phyloP scores from a whole-genome alignment of 2,329 filamentous ascomycete species.

The Cercospora zeina region DNA sequence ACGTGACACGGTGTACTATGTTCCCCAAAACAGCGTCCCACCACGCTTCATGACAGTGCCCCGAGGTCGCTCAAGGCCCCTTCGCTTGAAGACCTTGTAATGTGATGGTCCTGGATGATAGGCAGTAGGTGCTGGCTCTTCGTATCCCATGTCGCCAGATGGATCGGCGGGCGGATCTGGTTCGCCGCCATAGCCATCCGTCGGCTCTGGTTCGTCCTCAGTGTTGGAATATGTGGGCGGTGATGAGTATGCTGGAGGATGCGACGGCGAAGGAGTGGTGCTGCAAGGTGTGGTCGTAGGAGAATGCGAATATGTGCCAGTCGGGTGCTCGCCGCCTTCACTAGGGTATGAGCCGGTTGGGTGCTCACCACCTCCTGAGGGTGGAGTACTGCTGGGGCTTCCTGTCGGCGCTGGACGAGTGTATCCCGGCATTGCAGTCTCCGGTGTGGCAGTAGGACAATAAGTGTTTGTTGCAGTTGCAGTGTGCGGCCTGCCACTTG shows the following conservation, averaged over 20 bases:
- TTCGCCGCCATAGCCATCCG: neutral
- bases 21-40: neutral
- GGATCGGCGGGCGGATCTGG: neutral
- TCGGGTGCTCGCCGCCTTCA: too few relatives aligned
- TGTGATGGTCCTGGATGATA: neutral
- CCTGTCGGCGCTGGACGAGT: too few relatives aligned
- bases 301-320: too few relatives aligned
- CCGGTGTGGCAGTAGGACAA: conserved; percentile 2
- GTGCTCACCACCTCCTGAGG: too few relatives aligned
- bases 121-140: neutral
- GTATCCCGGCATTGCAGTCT: neutral
- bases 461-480: conserved; percentile 7
- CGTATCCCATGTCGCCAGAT: neutral
- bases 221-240: too few relatives aligned
- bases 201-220: neutral
- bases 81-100: neutral
- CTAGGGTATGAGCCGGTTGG: too few relatives aligned
- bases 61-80: neutral
- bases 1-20: neutral
- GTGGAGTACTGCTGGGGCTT: too few relatives aligned
- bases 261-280: too few relatives aligned
- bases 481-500: neutral
- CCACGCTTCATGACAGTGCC: neutral
- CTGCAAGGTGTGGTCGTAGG: too few relatives aligned
- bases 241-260: too few relatives aligned